Evolutionary conservation across 2,329 filamentous ascomycete genomes (phyloP), one percentile per base, ranked within the genome.

Genomic region (Leptographium galeiforme): DNA sequence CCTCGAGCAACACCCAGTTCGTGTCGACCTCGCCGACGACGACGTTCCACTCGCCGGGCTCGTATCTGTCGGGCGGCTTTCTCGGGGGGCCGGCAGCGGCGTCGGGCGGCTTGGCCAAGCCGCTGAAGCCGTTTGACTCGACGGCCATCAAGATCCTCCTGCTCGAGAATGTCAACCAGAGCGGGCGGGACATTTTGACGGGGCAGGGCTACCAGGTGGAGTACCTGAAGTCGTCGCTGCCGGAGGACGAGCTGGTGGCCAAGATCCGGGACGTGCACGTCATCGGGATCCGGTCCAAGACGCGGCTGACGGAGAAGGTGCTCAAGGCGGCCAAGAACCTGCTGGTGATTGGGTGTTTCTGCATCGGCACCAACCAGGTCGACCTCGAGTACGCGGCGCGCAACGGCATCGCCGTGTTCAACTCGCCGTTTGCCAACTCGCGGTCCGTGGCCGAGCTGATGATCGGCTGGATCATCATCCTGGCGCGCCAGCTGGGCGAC

Each of bases 341-440:
- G 52, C 85, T 97, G 55, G 93, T 96, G 57, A 82, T 97, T 62
- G 93, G 93, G 57, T 98, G 93, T 74, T 98, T 98, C 78, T 98
- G 93, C 69, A 98, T 98, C 63, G 93, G 93, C 60, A 98, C 93
- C 54, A 97, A 95, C 72, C 89, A 95, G 68, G 89, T 95, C 59
- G 85, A 95, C 66, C 81, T 95, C 56, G 79, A 88, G 57, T 91
- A 82, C 65, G 89, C 89, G 34, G 89, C 89, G 48, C 77, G 78
- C 61, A 81, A 87, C 65, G 89, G 93, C 60, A 95, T 97, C 66
- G 89, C 90, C 39, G 93, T 98, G 59, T 98, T 98, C 81, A 98
- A 98, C 73, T 97, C 93, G 47, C 93, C 93, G 1, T 98, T 98
- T 71, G 90, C 87, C 72, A 98, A 98, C 72, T 97, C 91, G 10